phyloP scores from a whole-genome alignment of 1,139 yeast species.

The Pichia sp. region DNA sequence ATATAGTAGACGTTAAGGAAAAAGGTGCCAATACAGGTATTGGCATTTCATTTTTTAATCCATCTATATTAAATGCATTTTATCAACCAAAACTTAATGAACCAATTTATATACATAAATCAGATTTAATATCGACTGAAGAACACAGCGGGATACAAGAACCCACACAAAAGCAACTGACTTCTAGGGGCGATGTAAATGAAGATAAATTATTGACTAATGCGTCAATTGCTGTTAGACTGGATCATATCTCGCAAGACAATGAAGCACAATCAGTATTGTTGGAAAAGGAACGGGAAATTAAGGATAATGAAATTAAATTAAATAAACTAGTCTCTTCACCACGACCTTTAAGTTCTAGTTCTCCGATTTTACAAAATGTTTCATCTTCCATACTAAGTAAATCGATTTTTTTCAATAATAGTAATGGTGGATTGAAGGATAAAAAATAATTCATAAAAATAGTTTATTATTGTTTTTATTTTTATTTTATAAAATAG shows the following conservation, averaged over 20 bases:
- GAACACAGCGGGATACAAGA: background rate
- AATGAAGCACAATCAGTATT: conserved; percentile 2
- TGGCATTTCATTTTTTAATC: conserved; percentile 15
- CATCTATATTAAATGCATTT: conserved; percentile 22
- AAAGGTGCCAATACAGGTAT: background rate
- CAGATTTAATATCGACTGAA: background rate
- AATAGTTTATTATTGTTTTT: background rate
- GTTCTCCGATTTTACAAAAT: conserved; percentile 1
- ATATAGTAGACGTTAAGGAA: background rate
- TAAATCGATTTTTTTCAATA: background rate
- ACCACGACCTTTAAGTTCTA: background rate
- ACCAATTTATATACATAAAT: conserved; percentile 19
- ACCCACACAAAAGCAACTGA: background rate
- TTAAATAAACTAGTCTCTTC: background rate
- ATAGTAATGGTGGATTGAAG: background rate
- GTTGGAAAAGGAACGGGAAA: conserved; percentile 5
- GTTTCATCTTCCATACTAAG: background rate
- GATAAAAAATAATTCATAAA: background rate
- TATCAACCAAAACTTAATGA: conserved; percentile 22
- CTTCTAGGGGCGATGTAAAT: no score
- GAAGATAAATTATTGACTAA: conserved; percentile 1
- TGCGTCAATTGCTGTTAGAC: conserved; percentile 6
- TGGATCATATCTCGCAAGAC: conserved; percentile 16
- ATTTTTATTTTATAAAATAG: background rate
- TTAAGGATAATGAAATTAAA: conserved; percentile 2